A percentile compares a stretch with the other conserved stretches of the same genome.
Conservation (phyloP, 768 basidiomycete species). For the Tulasnella sp. region DNA sequence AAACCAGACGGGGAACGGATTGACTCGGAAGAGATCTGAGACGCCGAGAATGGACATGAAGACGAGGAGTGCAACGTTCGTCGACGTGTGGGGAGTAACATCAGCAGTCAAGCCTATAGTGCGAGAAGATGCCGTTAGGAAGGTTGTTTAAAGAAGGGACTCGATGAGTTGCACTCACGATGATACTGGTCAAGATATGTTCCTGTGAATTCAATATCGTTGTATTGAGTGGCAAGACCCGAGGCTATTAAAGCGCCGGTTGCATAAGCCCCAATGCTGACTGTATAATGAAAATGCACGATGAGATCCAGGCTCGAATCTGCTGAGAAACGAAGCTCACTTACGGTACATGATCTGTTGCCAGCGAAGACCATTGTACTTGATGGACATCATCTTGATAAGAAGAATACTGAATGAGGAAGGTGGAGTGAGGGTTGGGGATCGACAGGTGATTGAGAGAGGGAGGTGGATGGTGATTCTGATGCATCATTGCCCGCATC, state of each 20-base stretch:
- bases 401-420: not conserved
- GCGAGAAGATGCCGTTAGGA: not conserved
- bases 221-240: not conserved
- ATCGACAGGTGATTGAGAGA: not conserved
- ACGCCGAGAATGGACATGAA: constrained; percentile 16
- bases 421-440: not conserved
- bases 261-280: no score
- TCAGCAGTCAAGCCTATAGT: not conserved
- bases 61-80: constrained; percentile 15
- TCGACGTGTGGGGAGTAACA: not conserved
- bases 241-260: not conserved
- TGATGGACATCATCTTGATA: not conserved
- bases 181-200: constrained; percentile 1
- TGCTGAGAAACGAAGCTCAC: no score
- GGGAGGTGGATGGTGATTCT: not conserved
- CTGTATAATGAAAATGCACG: no score
- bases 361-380: no score
- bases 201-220: constrained; percentile 7
- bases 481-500: not conserved
- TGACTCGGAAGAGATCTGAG: constrained; percentile 19
- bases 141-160: not conserved
- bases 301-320: no score
- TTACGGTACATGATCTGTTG: no score
- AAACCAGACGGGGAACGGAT: constrained; percentile 17
- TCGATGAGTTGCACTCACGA: not conserved